A percentile compares a stretch with the other conserved stretches of the same genome.
Conservation (phyloP, 1,284 basidiomycete species). For the Sporisorium iseilematis-ciliati region DNA sequence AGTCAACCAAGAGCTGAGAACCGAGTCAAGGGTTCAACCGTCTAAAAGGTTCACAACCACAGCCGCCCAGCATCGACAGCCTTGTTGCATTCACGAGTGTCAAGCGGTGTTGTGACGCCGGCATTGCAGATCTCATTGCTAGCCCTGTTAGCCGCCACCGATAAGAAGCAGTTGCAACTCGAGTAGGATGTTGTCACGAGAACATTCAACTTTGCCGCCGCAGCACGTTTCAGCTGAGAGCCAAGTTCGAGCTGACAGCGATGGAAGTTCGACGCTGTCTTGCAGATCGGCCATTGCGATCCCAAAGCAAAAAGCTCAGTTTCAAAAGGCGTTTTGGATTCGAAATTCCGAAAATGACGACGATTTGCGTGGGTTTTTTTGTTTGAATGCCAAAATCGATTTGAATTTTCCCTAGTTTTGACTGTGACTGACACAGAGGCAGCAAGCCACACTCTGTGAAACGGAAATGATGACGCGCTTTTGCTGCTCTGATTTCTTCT, state of each 20-base stretch:
- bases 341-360: constrained; percentile 16
- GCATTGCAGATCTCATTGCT: too few relatives aligned
- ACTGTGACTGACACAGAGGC: neutral
- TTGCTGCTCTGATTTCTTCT: constrained; percentile 6
- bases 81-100: too few relatives aligned
- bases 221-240: neutral
- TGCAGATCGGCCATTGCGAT: neutral
- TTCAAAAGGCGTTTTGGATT: neutral
- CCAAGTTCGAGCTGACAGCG: neutral
- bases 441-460: neutral
- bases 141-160: neutral
- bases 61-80: too few relatives aligned
- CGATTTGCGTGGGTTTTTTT: constrained; percentile 14
- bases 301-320: too few relatives aligned
- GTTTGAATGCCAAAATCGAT: neutral
- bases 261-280: too few relatives aligned
- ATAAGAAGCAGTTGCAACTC: neutral
- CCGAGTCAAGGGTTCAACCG: neutral
- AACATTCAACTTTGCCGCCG: neutral
- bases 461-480: constrained; percentile 27
- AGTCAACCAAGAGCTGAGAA: neutral
- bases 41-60: too few relatives aligned
- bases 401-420: neutral
- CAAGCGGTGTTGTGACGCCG: too few relatives aligned
- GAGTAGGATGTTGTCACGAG: neutral